Evolutionary conservation across 208 protist species (phyloP).

Genomic region (Trypanosoma caninum): DNA sequence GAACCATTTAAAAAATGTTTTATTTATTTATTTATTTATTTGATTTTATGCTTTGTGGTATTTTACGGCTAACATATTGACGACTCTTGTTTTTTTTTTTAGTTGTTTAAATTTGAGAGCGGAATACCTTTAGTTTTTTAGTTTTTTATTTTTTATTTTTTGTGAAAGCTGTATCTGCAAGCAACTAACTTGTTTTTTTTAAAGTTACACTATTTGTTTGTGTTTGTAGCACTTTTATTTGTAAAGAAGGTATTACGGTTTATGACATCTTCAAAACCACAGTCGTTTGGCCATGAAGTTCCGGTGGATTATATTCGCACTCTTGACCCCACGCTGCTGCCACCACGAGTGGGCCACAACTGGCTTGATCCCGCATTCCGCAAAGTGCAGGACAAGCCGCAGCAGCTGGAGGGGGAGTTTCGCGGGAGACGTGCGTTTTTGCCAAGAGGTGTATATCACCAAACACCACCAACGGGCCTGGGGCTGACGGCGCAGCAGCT

Average conservation of each 20-base stretch:
- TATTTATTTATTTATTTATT: no score
- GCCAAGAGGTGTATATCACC: slow-evolving; percentile 44
- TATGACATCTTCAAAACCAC: slow-evolving; percentile 16
- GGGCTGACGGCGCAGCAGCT: slow-evolving; percentile 70
- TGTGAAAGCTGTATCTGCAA: no score
- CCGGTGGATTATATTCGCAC: slow-evolving; percentile 77
- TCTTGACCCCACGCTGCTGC: slow-evolving; percentile 66
- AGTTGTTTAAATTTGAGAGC: slow-evolving; percentile 7
- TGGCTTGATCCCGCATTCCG: slow-evolving; percentile 88
- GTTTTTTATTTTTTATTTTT: no score
- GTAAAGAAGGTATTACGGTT: background rate
- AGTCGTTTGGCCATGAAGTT: slow-evolving; percentile 36
- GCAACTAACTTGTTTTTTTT: slow-evolving; percentile 21
- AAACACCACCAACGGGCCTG: slow-evolving; percentile 40
- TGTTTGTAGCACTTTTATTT: background rate
- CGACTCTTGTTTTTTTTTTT: background rate
- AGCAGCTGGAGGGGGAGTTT: slow-evolving; percentile 82
- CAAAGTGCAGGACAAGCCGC: slow-evolving; percentile 67
- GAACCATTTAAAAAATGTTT: background rate
- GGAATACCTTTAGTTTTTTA: no score
- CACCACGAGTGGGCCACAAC: slow-evolving; percentile 84
- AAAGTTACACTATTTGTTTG: background rate
- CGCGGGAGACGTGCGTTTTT: slow-evolving; percentile 64
- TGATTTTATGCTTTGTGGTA: no score
- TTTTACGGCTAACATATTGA: no score